Percentiles rank a stretch among this genome's conserved stretches.
phyloP scores from a whole-genome alignment of 306 rosid species.

The Arachis stenosperma region DNA sequence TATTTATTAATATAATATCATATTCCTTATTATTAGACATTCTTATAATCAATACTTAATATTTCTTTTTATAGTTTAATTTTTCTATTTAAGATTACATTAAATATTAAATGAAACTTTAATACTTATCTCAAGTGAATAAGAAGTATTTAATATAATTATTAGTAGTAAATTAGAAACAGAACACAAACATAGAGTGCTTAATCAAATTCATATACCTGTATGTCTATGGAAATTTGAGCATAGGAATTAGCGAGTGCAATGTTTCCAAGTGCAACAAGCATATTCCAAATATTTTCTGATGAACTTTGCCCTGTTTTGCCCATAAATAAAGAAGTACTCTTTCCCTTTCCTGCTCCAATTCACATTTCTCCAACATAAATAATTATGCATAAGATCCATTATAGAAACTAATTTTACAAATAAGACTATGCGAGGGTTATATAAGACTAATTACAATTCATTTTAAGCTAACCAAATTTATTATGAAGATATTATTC shows the following conservation, averaged over 20 bases:
- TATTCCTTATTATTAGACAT: too few species aligned
- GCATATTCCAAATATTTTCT: slow-evolving; percentile 48
- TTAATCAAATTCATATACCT: slow-evolving; percentile 28
- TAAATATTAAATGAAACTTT: too few species aligned
- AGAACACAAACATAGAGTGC: background rate
- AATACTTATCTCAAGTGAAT: too few species aligned
- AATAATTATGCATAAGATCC: background rate
- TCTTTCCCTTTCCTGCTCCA: slow-evolving; percentile 46
- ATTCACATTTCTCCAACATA: background rate
- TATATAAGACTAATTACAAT: background rate
- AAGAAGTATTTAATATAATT: too few species aligned
- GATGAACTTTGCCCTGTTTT: slow-evolving; percentile 3
- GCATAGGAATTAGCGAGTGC: slow-evolving; percentile 58
- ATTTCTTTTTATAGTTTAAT: too few species aligned
- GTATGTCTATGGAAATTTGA: slow-evolving; percentile 49
- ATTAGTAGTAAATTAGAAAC: background rate
- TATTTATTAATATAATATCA: too few species aligned
- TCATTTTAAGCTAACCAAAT: too few species aligned
- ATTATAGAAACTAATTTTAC: too few species aligned
- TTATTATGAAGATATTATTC: too few species aligned
- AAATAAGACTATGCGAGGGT: background rate
- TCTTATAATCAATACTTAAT: too few species aligned
- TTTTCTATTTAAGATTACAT: too few species aligned
- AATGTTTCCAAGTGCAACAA: slow-evolving; percentile 59
- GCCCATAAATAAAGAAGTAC: slow-evolving; percentile 36